phyloP scores from a whole-genome alignment of 2,329 filamentous ascomycete genomes.

The Aspergillus glaucus region DNA sequence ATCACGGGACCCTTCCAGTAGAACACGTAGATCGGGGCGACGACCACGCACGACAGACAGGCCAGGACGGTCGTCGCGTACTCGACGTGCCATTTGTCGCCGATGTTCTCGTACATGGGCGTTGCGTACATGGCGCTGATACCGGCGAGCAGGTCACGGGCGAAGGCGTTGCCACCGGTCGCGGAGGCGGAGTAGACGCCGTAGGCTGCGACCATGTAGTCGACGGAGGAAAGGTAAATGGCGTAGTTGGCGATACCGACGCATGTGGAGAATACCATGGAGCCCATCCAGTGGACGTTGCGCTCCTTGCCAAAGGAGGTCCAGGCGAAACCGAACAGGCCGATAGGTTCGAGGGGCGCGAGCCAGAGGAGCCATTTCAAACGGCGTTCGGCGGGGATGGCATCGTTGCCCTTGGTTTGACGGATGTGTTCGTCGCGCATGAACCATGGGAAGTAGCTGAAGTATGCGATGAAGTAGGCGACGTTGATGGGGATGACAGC shows the following conservation, averaged over 20 bases:
- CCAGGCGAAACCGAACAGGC: conserved; percentile 64
- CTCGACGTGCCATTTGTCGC: conserved; percentile 46
- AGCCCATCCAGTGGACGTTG: conserved; percentile 60
- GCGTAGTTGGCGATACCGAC: conserved; percentile 67
- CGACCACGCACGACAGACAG: conserved; percentile 53
- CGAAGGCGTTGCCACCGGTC: conserved; percentile 68
- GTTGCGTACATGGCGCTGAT: conserved; percentile 61
- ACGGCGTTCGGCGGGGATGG: conserved; percentile 56
- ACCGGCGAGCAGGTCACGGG: conserved; percentile 65
- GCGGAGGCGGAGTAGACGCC: conserved; percentile 66
- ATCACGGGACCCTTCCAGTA: conserved; percentile 56
- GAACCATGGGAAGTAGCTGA: conserved; percentile 48
- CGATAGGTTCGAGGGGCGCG: conserved; percentile 56
- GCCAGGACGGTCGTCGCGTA: conserved; percentile 55
- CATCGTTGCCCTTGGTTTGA: conserved; percentile 42
- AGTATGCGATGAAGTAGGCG: conserved; percentile 59
- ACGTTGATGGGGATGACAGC: conserved; percentile 61
- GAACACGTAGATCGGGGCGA: conserved; percentile 56
- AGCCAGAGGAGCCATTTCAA: conserved; percentile 61
- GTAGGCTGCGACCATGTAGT: conserved; percentile 70
- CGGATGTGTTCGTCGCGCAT: conserved; percentile 33
- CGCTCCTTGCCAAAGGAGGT: conserved; percentile 56
- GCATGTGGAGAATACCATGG: conserved; percentile 58
- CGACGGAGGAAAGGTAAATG: conserved; percentile 68
- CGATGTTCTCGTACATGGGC: conserved; percentile 58